Evolutionary conservation across 164 flowering plant genomes (phyloP).

Genomic region (Chimonanthus praecox): DNA sequence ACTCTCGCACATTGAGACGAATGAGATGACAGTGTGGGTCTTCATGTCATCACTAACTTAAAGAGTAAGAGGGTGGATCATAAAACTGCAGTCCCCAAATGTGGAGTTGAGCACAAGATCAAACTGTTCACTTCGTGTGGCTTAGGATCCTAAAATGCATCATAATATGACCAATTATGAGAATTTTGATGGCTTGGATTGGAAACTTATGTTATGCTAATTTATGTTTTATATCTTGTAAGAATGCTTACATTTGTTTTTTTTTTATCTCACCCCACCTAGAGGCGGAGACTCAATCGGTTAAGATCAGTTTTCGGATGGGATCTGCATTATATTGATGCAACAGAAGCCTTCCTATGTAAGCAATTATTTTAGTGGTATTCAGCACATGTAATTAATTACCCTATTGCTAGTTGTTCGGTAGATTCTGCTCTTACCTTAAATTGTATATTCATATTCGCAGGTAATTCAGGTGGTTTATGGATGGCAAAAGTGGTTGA

Average conservation of each 20-base stretch:
- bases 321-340: constrained; percentile 65
- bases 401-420: background rate
- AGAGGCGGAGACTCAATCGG: constrained; percentile 74
- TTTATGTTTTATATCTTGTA: background rate
- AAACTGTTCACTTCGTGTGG: background rate
- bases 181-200: background rate
- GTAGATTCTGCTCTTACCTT: background rate
- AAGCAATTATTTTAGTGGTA: constrained; percentile 8
- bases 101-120: background rate
- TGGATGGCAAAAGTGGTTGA: constrained; percentile 63
- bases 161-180: background rate
- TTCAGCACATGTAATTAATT: background rate
- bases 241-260: background rate
- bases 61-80: too few relatives aligned
- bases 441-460: background rate
- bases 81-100: background rate
- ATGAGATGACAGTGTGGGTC: background rate
- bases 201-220: background rate
- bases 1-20: background rate
- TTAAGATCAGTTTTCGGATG: constrained; percentile 71
- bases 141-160: background rate
- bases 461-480: constrained; percentile 44
- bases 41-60: background rate
- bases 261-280: background rate
- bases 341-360: constrained; percentile 64